Conservation (phyloP, 169 alveolate genomes). For the Plasmodium vivax region DNA sequence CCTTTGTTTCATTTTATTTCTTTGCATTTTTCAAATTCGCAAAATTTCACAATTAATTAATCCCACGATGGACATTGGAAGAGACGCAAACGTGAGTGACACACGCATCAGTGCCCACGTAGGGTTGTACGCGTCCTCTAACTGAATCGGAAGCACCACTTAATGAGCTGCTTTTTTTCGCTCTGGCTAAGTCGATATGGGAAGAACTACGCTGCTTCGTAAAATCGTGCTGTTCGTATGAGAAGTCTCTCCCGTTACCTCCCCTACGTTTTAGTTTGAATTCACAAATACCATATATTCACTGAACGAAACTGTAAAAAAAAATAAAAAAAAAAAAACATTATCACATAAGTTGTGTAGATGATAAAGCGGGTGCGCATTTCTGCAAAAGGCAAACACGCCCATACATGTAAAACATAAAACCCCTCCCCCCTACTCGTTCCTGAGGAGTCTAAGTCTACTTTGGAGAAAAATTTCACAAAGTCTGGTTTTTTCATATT, state of each 20-base stretch:
- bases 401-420: neutral
- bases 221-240: neutral
- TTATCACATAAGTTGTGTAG: neutral
- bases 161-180: neutral
- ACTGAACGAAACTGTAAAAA: conserved; percentile 50
- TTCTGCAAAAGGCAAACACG: neutral
- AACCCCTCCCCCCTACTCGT: conserved; percentile 19
- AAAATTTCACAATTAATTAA: neutral
- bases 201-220: neutral
- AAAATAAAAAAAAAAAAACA: neutral
- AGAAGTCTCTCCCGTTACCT: neutral
- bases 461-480: conserved; percentile 39
- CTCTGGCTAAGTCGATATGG: neutral
- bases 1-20: neutral
- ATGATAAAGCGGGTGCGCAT: neutral
- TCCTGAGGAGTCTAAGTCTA: conserved; percentile 64
- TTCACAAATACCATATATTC: conserved; percentile 51
- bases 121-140: neutral
- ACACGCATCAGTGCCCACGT: neutral
- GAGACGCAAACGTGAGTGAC: neutral
- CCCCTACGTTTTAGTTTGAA: conserved; percentile 5
- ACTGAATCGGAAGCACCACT: neutral
- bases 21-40: neutral
- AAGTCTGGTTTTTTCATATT: conserved; percentile 61
- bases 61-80: neutral